Evolutionary conservation across 768 basidiomycete genomes (phyloP).

Genomic region (Suillus subluteus): DNA sequence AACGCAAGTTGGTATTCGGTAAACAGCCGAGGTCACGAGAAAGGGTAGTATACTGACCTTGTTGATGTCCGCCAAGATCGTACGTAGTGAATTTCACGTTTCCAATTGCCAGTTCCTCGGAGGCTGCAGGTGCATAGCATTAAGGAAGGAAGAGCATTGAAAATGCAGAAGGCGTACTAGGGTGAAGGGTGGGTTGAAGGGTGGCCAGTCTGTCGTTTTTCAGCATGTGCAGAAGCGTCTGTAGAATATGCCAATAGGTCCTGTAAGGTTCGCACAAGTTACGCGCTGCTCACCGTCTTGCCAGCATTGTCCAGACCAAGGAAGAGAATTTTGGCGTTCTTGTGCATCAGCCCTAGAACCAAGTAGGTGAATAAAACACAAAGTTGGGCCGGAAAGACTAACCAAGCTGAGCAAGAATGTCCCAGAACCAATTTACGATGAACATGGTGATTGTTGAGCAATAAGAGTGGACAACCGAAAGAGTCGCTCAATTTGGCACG

Average conservation of each 20-base stretch:
- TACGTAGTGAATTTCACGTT: constrained; percentile 99
- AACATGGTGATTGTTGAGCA: constrained; percentile 57
- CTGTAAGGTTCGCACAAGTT: neutral
- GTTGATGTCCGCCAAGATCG: constrained; percentile 96
- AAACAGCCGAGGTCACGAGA: constrained; percentile 5
- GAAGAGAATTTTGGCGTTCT: constrained; percentile 99
- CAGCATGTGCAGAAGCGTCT: constrained; percentile 98
- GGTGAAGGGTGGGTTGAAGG: constrained; percentile 96
- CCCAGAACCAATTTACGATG: constrained; percentile 96
- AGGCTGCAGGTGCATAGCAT: constrained; percentile 57
- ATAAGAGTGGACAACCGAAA: constrained; percentile 7
- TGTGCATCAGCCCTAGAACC: constrained; percentile 79
- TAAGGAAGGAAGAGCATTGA: constrained; percentile 4
- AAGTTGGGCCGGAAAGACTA: constrained; percentile 28
- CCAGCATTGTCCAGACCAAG: constrained; percentile 98
- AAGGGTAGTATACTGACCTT: constrained; percentile 56
- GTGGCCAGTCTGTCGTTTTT: constrained; percentile 99
- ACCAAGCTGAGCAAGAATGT: constrained; percentile 93
- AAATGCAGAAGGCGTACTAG: constrained; percentile 62
- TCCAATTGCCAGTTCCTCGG: constrained; percentile 98
- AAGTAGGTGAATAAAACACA: constrained; percentile 10
- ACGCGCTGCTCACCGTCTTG: constrained; percentile 76
- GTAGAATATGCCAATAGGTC: constrained; percentile 14
- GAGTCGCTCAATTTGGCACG: constrained; percentile 3
- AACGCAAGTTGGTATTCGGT: neutral